These are phyloP conservation scores for Monosiga brevicollis DNA, from an alignment of 78 protist genomes.

Conservation along the genomic window DNA sequence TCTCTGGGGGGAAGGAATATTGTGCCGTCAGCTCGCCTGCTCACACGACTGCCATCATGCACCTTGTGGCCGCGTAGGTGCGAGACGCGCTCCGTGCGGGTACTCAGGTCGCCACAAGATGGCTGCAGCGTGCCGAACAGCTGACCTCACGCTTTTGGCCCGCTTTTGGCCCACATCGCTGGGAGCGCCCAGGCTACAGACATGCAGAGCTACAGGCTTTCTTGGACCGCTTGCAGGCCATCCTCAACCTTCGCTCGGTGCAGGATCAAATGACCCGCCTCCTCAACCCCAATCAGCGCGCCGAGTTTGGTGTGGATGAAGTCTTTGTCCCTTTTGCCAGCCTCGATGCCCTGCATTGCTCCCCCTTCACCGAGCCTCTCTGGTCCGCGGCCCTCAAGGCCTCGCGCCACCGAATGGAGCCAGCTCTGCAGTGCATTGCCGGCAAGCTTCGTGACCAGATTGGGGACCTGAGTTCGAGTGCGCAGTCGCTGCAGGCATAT, in stretches of 20 bases:
- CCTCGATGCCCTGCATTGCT: neutral
- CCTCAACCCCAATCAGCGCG: slow-evolving; percentile 5
- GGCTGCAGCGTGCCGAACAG: slow-evolving; percentile 11
- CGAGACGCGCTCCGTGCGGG: neutral
- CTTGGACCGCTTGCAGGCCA: slow-evolving; percentile 4
- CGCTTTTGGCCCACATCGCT: neutral
- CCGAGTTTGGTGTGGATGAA: neutral
- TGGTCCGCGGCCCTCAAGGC: slow-evolving; percentile 19
- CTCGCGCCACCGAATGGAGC: slow-evolving; percentile 17
- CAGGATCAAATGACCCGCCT: slow-evolving; percentile 19
- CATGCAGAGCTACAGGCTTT: neutral
- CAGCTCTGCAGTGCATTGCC: slow-evolving; percentile 17
- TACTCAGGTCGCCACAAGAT: neutral
- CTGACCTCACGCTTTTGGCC: slow-evolving; percentile 22
- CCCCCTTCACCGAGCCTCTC: neutral
- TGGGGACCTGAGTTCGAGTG: neutral
- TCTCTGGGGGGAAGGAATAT: neutral
- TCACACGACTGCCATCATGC: neutral
- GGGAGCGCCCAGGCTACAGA: neutral
- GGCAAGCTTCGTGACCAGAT: neutral
- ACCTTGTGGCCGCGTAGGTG: neutral
- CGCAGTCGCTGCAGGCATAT: slow-evolving; percentile 15
- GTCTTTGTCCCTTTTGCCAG: neutral
- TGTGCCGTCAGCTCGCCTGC: neutral
- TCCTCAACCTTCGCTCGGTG: slow-evolving; percentile 5